Percentiles rank a stretch among this genome's conserved stretches.
Evolutionary conservation across 2,329 filamentous ascomycete genomes (phyloP).

Genomic region (Aspergillus sp.): DNA sequence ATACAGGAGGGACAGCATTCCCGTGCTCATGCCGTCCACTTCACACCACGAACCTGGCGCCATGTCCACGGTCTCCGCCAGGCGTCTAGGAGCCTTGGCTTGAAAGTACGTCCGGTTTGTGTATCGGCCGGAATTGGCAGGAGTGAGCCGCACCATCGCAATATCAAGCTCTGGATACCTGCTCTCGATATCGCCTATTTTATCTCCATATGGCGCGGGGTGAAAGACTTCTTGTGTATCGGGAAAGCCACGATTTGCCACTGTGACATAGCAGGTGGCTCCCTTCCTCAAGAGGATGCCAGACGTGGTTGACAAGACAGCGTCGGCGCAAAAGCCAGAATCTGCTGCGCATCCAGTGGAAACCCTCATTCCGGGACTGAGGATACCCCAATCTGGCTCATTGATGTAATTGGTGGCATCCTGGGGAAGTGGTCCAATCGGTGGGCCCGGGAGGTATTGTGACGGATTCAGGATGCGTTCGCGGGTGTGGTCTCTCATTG

Average conservation of each 20-base stretch:
- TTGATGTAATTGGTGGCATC: background rate
- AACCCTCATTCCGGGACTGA: background rate
- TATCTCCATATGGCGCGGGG: background rate
- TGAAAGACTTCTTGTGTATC: background rate
- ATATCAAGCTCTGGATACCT: background rate
- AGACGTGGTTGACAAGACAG: background rate
- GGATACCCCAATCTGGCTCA: background rate
- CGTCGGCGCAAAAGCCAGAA: background rate
- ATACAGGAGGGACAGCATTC: background rate
- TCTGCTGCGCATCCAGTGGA: background rate
- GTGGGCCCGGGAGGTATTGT: background rate
- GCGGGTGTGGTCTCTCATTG: background rate
- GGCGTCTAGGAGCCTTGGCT: background rate
- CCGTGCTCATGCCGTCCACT: background rate
- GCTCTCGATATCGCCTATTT: background rate
- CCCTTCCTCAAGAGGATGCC: background rate
- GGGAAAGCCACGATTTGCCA: background rate
- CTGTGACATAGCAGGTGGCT: background rate
- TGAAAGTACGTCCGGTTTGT: background rate
- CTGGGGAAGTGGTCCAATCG: background rate
- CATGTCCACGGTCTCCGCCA: background rate
- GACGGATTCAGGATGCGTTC: background rate
- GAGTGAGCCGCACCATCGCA: background rate
- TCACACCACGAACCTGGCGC: background rate
- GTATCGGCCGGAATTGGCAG: background rate